Evolutionary conservation across 2,329 filamentous ascomycete species (phyloP), one percentile per base, ranked within the genome.

Genomic region (Fusarium sp.): DNA sequence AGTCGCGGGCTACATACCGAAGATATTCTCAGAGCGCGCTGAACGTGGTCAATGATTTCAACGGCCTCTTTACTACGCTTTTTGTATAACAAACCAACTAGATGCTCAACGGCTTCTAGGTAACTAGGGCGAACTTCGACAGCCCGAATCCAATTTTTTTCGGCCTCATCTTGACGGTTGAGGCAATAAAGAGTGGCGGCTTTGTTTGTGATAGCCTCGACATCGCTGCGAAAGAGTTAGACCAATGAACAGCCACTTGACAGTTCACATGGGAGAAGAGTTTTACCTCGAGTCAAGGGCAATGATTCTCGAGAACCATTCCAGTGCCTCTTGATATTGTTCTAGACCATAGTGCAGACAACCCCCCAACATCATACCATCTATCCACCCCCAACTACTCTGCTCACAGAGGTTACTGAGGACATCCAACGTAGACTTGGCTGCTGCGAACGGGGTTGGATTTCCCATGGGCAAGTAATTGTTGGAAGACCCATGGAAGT

Each of bases 81-180:
- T 65, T 90, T 93, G 77, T 95, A 98, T 20, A 98, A 81, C 48
- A 98, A 83, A 2, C 94, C 94, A 30, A 98, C 92, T 2, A 99
- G 86, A 82, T 98, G 94, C 78, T 99, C 96, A 4, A 96, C 94
- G 10, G 96, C 94, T 81, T 99, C 96, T 61, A 99, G 92, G 80
- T 97, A 97, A 76, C 90, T 92, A 1, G 96, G 96, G 11, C 93
- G 90, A 61, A 93, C 83, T 76, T 90, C 92, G 27, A 98, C 90
- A n/a, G 94, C 94, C 65, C 88, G 89, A 70, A 91, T 84, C 96
- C 96, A 99, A 76, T 94, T 88, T 61, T 90, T 86, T 77, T 97
- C 91, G 9, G 96, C 96, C 76, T 98, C 95, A 49, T 91, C 87
- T 62, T 91, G 91, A 63, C 92, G 90, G 65, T 93, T 90, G 12